Base-by-base conservation (phyloP, 371 early-diverging fungal genomes). In the Massospora cicadina region DNA sequence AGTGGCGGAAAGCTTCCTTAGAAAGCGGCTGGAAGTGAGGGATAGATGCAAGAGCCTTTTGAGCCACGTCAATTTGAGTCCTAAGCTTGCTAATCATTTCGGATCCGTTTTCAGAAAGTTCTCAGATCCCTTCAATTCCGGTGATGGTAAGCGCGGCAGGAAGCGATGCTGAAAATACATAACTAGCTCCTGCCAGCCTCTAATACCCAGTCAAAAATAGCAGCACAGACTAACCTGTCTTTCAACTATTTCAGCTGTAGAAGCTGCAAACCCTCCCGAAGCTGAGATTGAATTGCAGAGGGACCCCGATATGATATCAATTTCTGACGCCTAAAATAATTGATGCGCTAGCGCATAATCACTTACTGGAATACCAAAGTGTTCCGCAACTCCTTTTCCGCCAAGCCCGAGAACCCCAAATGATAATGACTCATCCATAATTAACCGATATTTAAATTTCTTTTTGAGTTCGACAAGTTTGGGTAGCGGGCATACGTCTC, bases 161-260 rank as follows among this genome's bases (percentile, higher is more conserved):
- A 53, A 99, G 82, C 13, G 99, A 91, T 2, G 99, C 99, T 29
- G 98, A 98, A 76, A 93, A 99, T 66, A 91, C 91, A 74, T 99
- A 99, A 0, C 94, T 89, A 23, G 79, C 76, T 7, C 96, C 94
- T 7, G 91, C 89, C 3, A 99, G 81, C 58, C 98, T 83, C 75
- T 96, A 85, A 29, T 13, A 58, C 33, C 55, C 24, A 24, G 43
- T 24, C 58, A n/a, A 12, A 72, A 21, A 67, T 21, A 23, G 60
- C 24, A 12, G 25, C 33, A 13, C 29, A 61, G 1, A 24, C 57
- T 2, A 33, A 76, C 75, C 70, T 83, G 89, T 77, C 98, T 95
- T 67, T 98, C 97, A 25, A 93, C 80, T 33, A 95, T 84, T 64
- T 92, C 90, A 66, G 78, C 79, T 64, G 82, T 79, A 24, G 94